A percentile compares a stretch with the other conserved stretches of the same genome.
Evolutionary conservation across 176 grass and related monocot species (phyloP).

Genomic region (Paspalum vaginatum): DNA sequence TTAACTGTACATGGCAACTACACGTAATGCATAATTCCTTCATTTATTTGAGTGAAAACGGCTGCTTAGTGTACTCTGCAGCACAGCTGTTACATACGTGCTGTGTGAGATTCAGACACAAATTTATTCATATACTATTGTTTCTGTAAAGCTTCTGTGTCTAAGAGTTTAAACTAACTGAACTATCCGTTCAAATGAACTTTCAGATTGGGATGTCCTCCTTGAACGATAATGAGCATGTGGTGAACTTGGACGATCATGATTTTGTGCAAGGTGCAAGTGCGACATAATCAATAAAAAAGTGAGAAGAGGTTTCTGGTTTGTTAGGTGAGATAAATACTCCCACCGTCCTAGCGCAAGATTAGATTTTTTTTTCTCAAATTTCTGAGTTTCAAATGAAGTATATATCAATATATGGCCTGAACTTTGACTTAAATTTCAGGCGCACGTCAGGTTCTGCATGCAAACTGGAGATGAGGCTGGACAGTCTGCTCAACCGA

Average conservation of each 20-base stretch:
- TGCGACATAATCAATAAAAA: not conserved
- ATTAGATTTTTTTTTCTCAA: not conserved
- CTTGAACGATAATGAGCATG: slow-evolving; percentile 11
- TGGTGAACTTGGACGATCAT: slow-evolving; percentile 28
- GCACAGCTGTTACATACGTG: slow-evolving; percentile 6
- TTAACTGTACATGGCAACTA: not conserved
- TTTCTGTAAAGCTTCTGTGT: not conserved
- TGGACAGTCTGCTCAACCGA: not conserved
- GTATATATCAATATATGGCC: not conserved
- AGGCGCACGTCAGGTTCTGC: not conserved
- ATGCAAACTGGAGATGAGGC: not conserved
- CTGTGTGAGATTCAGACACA: not conserved
- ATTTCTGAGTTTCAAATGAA: not conserved
- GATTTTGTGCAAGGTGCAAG: slow-evolving; percentile 53
- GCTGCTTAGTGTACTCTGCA: not conserved
- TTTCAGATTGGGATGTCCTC: slow-evolving; percentile 40
- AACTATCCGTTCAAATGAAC: slow-evolving; percentile 12
- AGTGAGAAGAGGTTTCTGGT: not conserved
- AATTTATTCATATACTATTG: not conserved
- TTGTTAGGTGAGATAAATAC: not conserved
- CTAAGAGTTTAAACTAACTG: not conserved
- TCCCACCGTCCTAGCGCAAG: too few relatives aligned
- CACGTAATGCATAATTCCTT: slow-evolving; percentile 8
- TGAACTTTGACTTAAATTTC: slow-evolving; percentile 17
- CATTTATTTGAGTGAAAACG: not conserved